phyloP scores from a whole-genome alignment of 148 eudicot genomes.

The Rhododendron molle region DNA sequence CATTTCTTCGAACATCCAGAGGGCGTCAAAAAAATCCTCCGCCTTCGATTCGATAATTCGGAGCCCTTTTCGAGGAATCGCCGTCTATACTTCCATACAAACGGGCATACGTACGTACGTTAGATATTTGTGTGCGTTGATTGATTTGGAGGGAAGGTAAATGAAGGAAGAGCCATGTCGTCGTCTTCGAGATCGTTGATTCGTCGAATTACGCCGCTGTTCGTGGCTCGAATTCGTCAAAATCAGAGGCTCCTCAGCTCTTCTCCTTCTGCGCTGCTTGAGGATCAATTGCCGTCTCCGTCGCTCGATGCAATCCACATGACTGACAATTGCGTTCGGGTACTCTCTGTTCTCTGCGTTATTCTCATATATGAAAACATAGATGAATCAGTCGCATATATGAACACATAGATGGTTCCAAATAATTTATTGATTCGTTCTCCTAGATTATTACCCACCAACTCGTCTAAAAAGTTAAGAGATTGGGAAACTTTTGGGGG shows the following conservation, averaged over 20 bases:
- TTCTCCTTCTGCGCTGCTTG: constrained; percentile 31
- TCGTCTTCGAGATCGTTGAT: constrained; percentile 42
- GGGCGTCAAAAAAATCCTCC: neutral
- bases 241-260: constrained; percentile 48
- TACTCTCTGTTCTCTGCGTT: constrained; percentile 21
- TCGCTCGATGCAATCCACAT: constrained; percentile 51
- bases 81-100: neutral
- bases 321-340: constrained; percentile 69
- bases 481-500: no score
- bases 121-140: neutral
- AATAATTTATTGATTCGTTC: neutral
- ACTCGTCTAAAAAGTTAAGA: neutral
- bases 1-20: neutral
- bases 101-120: neutral
- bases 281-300: constrained; percentile 27
- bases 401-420: neutral
- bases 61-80: neutral
- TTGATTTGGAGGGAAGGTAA: neutral
- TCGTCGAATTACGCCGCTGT: constrained; percentile 34
- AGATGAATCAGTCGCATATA: neutral
- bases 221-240: constrained; percentile 49
- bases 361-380: neutral
- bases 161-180: constrained; percentile 12
- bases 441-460: neutral
- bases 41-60: neutral